Percentiles rank a stretch among this genome's conserved stretches.
These are phyloP conservation scores for Gloeostereum incarnatum DNA, from an alignment of 768 basidiomycete species.

Conservation along the genomic window DNA sequence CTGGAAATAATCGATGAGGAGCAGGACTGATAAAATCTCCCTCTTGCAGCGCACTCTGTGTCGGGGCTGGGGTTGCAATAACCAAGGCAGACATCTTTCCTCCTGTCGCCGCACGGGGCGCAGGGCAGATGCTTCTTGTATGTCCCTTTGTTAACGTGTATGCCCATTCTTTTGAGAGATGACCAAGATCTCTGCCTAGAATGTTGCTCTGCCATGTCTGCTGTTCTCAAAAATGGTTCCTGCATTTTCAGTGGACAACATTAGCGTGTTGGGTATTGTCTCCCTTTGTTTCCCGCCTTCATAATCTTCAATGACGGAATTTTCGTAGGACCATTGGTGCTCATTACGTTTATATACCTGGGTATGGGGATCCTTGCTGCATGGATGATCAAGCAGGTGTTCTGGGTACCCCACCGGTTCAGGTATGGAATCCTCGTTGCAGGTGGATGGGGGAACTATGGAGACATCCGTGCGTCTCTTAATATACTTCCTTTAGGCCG, in stretches of 20 bases:
- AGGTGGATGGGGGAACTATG: constrained; percentile 61
- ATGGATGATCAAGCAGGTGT: constrained; percentile 47
- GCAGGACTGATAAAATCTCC: not conserved
- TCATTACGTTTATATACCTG: constrained; percentile 55
- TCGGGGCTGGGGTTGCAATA: constrained; percentile 29
- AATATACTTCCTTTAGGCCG: not conserved
- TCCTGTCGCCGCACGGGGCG: constrained; percentile 28
- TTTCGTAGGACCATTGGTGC: constrained; percentile 49
- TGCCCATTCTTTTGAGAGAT: not conserved
- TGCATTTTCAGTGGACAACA: constrained; percentile 49
- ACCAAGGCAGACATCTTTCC: constrained; percentile 38
- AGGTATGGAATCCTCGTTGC: constrained; percentile 62
- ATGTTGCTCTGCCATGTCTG: constrained; percentile 52
- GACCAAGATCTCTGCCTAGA: constrained; percentile 16
- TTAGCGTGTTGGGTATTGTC: constrained; percentile 39
- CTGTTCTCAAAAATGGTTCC: constrained; percentile 69
- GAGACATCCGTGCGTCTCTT: constrained; percentile 52
- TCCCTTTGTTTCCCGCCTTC: not conserved
- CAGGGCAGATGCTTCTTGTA: constrained; percentile 46
- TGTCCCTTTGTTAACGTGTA: constrained; percentile 29
- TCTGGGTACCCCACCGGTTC: constrained; percentile 75
- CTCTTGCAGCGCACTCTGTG: constrained; percentile 28
- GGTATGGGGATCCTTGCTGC: constrained; percentile 42
- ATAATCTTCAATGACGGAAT: not conserved
- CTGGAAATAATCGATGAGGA: not conserved